Evolutionary conservation across 305 asterid species (phyloP), one percentile per base, ranked within the genome.

Genomic region (Vinca major): DNA sequence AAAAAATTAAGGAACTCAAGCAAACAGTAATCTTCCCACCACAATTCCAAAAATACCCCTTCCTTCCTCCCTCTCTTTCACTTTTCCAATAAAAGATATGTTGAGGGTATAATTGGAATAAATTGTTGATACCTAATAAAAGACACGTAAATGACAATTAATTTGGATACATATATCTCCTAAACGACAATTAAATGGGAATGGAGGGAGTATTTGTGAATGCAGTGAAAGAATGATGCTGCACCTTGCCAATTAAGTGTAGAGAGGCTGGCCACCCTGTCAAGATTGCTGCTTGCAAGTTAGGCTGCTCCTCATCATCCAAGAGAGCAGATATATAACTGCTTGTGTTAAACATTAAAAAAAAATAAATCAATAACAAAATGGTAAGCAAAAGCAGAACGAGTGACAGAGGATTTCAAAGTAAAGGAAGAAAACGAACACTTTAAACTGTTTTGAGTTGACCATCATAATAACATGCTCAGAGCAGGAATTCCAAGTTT

Each of bases 201-300:
- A 26, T 26, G 33, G 33, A 26, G 0, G 33, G 33, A 26, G 33
- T 26, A 26, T 26, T 26, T 26, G 33, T 26, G 33, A 26, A 26
- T 26, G 14, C 37, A 52, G 39, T 14, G 4, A n/a, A 57, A 74
- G 3, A 10, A 49, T 49, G 66, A 65, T 16, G 0, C 45, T 70
- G 17, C 81, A 90, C 98, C 98, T 93, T 93, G 76, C 98, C 98
- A 73, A 93, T 93, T 80, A 93, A 81, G 84, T 93, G 98, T 65
- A 93, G 75, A n/a, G 98, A 88, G 43, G 96, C 95, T 63, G 98
- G 98, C 98, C 98, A 93, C 64, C 96, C 96, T 49, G 89, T 83
- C 5, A 83, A 81, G 73, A 89, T 65, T 72, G 95, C 96, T 54
- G 77, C 67, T 73, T 90, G 85, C 82, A 93, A 81, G 80, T 80